Percentiles rank a stretch among this genome's conserved stretches.
phyloP scores from a whole-genome alignment of 768 basidiomycete genomes.

The Cyclocybe aegerita region DNA sequence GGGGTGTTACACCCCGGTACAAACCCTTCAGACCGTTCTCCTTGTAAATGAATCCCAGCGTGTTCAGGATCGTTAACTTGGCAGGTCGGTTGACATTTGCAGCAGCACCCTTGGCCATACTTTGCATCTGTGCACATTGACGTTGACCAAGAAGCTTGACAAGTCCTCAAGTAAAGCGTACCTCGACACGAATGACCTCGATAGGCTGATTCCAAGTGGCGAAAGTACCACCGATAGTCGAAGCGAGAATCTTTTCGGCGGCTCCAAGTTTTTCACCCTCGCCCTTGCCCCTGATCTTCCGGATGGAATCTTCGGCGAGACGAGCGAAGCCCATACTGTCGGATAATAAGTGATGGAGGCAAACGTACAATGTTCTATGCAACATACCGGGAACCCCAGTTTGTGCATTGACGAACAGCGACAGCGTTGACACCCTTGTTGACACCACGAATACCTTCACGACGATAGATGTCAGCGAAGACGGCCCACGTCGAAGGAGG shows the following conservation, averaged over 20 bases:
- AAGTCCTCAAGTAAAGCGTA: slow-evolving; percentile 27
- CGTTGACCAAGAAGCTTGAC: not conserved
- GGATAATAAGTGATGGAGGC: not conserved
- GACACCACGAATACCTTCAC: slow-evolving; percentile 92
- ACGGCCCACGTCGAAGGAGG: slow-evolving; percentile 93
- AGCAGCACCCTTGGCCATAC: slow-evolving; percentile 82
- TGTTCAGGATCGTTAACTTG: slow-evolving; percentile 91
- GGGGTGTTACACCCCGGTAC: slow-evolving; percentile 96
- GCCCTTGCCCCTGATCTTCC: slow-evolving; percentile 72
- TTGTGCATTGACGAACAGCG: slow-evolving; percentile 88
- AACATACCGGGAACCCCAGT: slow-evolving; percentile 86
- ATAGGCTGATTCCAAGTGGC: slow-evolving; percentile 99
- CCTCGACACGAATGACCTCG: slow-evolving; percentile 96
- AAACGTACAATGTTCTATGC: not conserved
- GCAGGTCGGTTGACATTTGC: slow-evolving; percentile 81
- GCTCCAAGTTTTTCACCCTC: slow-evolving; percentile 75
- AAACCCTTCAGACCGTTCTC: slow-evolving; percentile 96
- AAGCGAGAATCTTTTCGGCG: slow-evolving; percentile 85
- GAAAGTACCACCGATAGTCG: slow-evolving; percentile 89
- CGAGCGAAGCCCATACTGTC: slow-evolving; percentile 94
- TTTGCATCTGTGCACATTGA: slow-evolving; percentile 80
- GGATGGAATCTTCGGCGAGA: slow-evolving; percentile 80
- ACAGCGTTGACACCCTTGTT: slow-evolving; percentile 99
- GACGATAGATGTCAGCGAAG: slow-evolving; percentile 91
- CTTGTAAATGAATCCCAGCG: slow-evolving; percentile 90